A percentile compares a stretch with the other conserved stretches of the same genome.
Evolutionary conservation across 2,329 filamentous ascomycete genomes (phyloP).

Genomic region (Dactylellina parvicollis): DNA sequence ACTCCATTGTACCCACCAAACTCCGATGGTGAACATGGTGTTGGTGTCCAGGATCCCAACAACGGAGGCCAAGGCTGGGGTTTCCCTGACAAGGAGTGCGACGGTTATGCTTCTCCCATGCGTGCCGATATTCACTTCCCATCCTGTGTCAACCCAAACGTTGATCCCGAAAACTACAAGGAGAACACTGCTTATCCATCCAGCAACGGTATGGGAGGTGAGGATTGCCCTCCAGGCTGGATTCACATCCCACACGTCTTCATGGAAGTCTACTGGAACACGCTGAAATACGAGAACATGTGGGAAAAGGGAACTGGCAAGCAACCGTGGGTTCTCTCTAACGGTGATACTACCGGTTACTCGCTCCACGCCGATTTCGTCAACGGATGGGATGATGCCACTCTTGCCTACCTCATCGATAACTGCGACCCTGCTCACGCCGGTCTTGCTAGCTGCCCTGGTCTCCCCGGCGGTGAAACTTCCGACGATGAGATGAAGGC

Average conservation of each 20-base stretch:
- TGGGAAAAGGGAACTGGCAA: conserved; percentile 65
- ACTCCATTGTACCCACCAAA: conserved; percentile 79
- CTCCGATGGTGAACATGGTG: conserved; percentile 74
- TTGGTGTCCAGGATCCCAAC: conserved; percentile 70
- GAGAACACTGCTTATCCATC: conserved; percentile 80
- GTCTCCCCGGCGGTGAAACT: conserved; percentile 37
- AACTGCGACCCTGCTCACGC: conserved; percentile 40
- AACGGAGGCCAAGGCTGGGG: conserved; percentile 53
- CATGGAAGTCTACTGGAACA: conserved; percentile 87
- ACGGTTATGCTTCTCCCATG: conserved; percentile 72
- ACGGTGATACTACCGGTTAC: conserved; percentile 76
- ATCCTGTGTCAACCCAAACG: conserved; percentile 79
- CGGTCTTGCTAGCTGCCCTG: conserved; percentile 38
- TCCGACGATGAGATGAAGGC: conserved; percentile 51
- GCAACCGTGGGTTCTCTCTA: conserved; percentile 78
- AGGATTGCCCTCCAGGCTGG: conserved; percentile 75
- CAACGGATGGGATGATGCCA: conserved; percentile 64
- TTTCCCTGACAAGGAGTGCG: conserved; percentile 70
- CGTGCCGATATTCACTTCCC: conserved; percentile 88
- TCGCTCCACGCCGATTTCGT: conserved; percentile 68
- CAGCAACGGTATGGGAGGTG: conserved; percentile 75
- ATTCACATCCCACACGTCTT: conserved; percentile 78
- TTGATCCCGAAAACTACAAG: conserved; percentile 67
- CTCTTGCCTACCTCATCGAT: conserved; percentile 61
- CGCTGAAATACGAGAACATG: conserved; percentile 63